Base-by-base conservation (phyloP, 176 grass and related monocot genomes). In the Lolium multiflorum region DNA sequence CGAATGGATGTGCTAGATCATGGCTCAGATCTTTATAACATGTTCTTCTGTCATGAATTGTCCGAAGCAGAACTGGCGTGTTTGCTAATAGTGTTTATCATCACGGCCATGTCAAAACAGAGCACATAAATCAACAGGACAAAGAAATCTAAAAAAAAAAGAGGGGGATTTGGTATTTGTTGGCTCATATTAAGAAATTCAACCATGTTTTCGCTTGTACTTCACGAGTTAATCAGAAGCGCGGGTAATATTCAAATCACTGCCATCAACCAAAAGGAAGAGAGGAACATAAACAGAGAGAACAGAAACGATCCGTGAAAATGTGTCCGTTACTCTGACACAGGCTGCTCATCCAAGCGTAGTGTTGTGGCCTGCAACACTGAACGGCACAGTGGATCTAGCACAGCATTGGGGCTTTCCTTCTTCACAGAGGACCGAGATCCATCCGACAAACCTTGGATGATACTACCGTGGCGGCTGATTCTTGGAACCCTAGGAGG, bases 11-110 rank as follows among this genome's bases (percentile, higher is more conserved):
- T 52, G 52, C 0, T 0, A 28, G 0, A 24, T 3, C 6, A 25
- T 54, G 76, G 88, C 93, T 91, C 88, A 91, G 83, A 65, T 82
- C 51, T 48, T 11, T 86, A 22, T 59, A 85, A 82, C 88, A 91
- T 73, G 77, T 87, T 66, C 70, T n/a, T 92, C 91, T 7, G 43
- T 95, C 91, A 92, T n/a, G 88, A 91, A 92, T 87, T 91, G 3
- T 95, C 89, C 84, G 93, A 95, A 95, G 93, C 89, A 92, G 86
- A 91, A 91, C 93, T 89, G 91, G 93, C 89, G 9, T 94, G 61
- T 89, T 84, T 89, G 87, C 88, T 85, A 81, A 50, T 47, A 51
- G 20, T 52, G 78, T 74, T 71, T 88, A 47, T 92, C 90, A 79
- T 95, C 93, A 89, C 44, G 12, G 77, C 66, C 83, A 64, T 55